phyloP scores from a whole-genome alignment of 768 basidiomycete species.

The Tulasnella sp. region DNA sequence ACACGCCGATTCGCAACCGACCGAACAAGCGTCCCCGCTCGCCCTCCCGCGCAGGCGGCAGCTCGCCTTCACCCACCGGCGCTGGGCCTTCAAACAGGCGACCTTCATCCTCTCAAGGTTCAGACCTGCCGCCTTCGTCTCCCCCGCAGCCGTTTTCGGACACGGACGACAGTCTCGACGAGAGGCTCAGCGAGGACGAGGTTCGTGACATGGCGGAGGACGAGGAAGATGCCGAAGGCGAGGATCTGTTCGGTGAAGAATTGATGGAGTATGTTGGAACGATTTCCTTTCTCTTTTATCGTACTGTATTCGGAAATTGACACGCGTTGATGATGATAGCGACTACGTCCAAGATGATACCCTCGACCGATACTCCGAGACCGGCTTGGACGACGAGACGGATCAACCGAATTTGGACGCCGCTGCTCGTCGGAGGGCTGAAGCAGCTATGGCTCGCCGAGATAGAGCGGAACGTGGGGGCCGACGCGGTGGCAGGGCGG shows the following conservation, averaged over 20 bases:
- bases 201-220: conserved; percentile 34
- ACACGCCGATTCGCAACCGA: not conserved
- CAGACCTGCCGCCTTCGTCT: conserved; percentile 77
- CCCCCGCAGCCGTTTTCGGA: conserved; percentile 78
- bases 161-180: conserved; percentile 59
- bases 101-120: conserved; percentile 35
- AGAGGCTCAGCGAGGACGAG: conserved; percentile 52
- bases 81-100: conserved; percentile 6
- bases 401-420: conserved; percentile 55
- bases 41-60: conserved; percentile 1
- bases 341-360: conserved; percentile 79
- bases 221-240: conserved; percentile 63
- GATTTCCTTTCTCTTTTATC: not conserved
- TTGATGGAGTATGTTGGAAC: conserved; percentile 54
- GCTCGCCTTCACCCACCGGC: not conserved
- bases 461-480: conserved; percentile 65
- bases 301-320: conserved; percentile 26
- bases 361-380: conserved; percentile 80
- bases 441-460: conserved; percentile 76
- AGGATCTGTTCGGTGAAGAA: conserved; percentile 83
- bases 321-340: conserved; percentile 17
- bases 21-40: conserved; percentile 10
- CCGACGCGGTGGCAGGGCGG: conserved; percentile 58
- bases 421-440: conserved; percentile 66
- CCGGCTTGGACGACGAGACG: conserved; percentile 50